Base-by-base conservation (phyloP, 176 grass and related monocot genomes). In the Cenchrus purpureus region DNA sequence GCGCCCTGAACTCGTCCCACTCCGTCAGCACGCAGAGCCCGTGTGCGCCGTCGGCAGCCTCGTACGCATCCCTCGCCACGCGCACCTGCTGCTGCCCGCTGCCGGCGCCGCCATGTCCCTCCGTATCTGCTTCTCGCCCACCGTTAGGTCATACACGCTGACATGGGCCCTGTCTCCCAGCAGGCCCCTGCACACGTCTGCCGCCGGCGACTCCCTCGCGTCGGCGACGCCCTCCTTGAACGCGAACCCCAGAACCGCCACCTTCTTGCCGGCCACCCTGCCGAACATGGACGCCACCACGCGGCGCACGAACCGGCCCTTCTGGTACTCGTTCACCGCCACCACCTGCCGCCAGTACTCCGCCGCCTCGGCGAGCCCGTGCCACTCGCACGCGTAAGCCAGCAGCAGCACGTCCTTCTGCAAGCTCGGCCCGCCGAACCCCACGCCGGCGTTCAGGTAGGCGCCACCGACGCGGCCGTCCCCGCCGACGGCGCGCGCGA, bases 311-410 rank as follows among this genome's bases (percentile, higher is more conserved):
- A 93, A 88, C 71, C 91, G 77, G 49, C 84, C 55, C 85, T 93
- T 93, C 76, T 93, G 88, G 70, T 90, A 90, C 68, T 93, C 88
- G 65, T 93, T 90, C 76, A 90, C 85, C 57, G 84, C 84, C 53
- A 90, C 81, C 56, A 93, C 91, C 73, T 93, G 72, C 65, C 81
- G 84, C 88, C 88, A 93, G 71, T 93, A 93, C 56, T 57, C 89
- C 0, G 87, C 87, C 13, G 83, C 84, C 55, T 92, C 87, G 2
- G 71, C 76, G 13, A 92, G 60, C 62, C 90, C 90, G 54, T 76
- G 68, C 65, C 66, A 11, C 64, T 92, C 90, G 28, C 90, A 92
- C 15, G 85, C 83, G 80, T 92, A 89, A 28, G 86, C 87, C 80
- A 92, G 82, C 19, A 74, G 77, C 50, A 90, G 66, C 10, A 92